Evolutionary conservation across 306 rosid genomes (phyloP), one percentile per base, ranked within the genome.

Genomic region (Dalbergia cultrata): DNA sequence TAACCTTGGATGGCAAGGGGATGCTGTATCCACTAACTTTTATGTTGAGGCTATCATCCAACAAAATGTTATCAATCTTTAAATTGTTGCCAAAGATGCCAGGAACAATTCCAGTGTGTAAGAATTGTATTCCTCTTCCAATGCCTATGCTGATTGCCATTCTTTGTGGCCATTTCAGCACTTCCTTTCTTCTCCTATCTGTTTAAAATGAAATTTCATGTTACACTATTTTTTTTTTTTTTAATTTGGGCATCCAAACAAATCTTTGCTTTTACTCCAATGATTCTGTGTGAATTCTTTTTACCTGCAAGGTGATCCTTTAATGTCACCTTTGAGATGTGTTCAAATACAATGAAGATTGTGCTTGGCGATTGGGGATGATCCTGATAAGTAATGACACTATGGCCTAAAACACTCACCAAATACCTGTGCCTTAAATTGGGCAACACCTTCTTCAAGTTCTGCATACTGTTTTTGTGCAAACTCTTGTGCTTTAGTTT

Each of bases 81-180:
- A 95, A 67, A 58, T 85, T 78, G 79, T 93, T 95, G n/a, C 97
- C 96, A 69, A 75, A 90, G 72, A 93, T 84, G 33, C 92, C 92
- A 11, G 92, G 89, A 13, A 76, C 85, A 57, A 92, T 81, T 37
- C 94, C 90, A 0, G 86, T 85, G 86, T 95, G 99, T 74, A 95
- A 77, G 82, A 85, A 92, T 85, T 91, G 93, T 45, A 93, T 86
- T 75, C 96, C 99, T 66, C 90, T 88, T 10, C 90, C 96, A 52
- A 90, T 74, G 19, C 96, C 92, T 16, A 87, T 88, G 65, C 85
- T 67, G 13, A 95, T 90, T 64, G 87, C 89, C 94, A 95, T 89
- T 87, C 99, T 95, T 71, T 93, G 96, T 35, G 93, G 92, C 99
- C 98, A 95, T 84, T 93, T 95, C 62, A 93, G 83, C 87, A 80